Percentiles rank a stretch among this genome's conserved stretches.
Evolutionary conservation across 495 filamentous ascomycete genomes (phyloP).

Genomic region (Penicillium manginii): DNA sequence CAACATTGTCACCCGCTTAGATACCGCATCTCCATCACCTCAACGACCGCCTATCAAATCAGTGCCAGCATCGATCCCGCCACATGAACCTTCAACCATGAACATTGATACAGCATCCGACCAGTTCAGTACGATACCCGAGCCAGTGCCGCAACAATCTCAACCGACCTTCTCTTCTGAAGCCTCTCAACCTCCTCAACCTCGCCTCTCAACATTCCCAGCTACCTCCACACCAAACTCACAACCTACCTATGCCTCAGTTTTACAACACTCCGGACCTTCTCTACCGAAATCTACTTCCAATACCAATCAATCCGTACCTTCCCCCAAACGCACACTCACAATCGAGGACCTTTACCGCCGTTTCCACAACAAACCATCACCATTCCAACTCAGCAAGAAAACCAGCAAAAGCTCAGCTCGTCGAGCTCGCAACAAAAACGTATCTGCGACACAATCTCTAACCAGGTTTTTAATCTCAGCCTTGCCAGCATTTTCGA

Average conservation of each 20-base stretch:
- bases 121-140: constrained; percentile 1
- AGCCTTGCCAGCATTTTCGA: constrained; percentile 7
- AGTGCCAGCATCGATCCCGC: constrained; percentile 5
- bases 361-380: constrained; percentile 9
- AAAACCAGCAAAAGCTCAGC: not conserved
- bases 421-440: constrained; percentile 2
- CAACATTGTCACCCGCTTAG: constrained; percentile 1
- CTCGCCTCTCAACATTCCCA: constrained; percentile 1
- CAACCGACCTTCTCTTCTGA: constrained; percentile 4
- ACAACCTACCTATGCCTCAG: constrained; percentile 1
- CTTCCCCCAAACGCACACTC: not conserved
- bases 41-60: not conserved
- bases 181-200: constrained; percentile 2
- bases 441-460: constrained; percentile 1
- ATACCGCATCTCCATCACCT: not conserved
- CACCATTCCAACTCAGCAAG: constrained; percentile 2
- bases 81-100: not conserved
- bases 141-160: not conserved
- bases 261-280: not conserved
- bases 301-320: not conserved
- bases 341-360: constrained; percentile 3
- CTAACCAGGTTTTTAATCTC: constrained; percentile 11
- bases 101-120: constrained; percentile 2
- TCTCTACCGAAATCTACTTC: not conserved
- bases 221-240: constrained; percentile 5